Base-by-base conservation (phyloP, 2,329 filamentous ascomycete species). In the Didymella arachidicola region DNA sequence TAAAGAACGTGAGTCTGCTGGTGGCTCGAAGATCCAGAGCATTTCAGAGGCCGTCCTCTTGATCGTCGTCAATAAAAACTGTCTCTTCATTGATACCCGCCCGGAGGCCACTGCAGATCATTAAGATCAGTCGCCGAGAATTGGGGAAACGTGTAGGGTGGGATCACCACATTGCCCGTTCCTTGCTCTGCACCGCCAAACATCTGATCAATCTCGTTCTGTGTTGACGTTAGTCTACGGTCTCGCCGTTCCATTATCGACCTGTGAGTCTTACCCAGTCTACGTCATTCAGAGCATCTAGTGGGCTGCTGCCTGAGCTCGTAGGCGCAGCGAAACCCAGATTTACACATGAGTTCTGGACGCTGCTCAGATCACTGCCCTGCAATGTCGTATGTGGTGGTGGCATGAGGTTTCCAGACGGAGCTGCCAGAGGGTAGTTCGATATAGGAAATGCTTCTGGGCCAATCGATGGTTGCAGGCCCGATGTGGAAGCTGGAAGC, bases 191-290 rank as follows among this genome's bases (percentile, higher is more conserved):
- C 65, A n/a, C 72, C 67, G 7, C 76, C 73, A 65, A 82, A 82
- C 34, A 80, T 75, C 56, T 75, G 73, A 53, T 82, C 79, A 71
- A 79, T 81, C 67, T 82, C 80, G 50, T 77, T 79, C 80, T 82
- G 36, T 26, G 16, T 25, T 4, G 41, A n/a, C 11, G 3, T 43
- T n/a, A 43, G 41, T 27, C 3, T 10, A 27, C 4, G 38, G 14
- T 16, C 1, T 7, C 18, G 4, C 12, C 12, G 4, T 22, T 22
- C 18, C 4, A 30, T 19, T 7, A 18, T 10, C 25, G 18, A 6
- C 18, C 27, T 3, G 19, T 18, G 32, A 16, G 51, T 34, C 85
- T 78, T 76, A 89, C 87, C 87, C 87, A 90, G 65, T 90, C 87
- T 62, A 90, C 85, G 55, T 86, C 84, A 39, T 86, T 71, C 48